Base-by-base conservation (phyloP, 2,329 filamentous ascomycete species). In the Aureobasidium uvarum region DNA sequence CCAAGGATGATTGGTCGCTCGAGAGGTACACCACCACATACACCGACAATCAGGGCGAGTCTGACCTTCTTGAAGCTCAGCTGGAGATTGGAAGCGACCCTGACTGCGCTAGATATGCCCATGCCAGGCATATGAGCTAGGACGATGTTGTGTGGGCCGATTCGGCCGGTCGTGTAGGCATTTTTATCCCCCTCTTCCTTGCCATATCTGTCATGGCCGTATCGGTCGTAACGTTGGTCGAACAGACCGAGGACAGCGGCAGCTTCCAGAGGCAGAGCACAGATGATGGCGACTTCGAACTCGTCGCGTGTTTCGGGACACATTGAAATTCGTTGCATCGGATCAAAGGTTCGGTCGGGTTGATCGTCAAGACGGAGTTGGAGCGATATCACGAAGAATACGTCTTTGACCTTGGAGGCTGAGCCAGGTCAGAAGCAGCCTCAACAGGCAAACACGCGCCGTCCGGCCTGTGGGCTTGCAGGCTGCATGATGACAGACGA, bases 1-100 rank as follows among this genome's bases (percentile, higher is more conserved):
- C 75, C 75, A 6, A 77, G 69, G 8, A 72, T 39, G 10, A 64
- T 46, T 5, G 60, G 36, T 8, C 5, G 5, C 0, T 33, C 18
- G 10, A 55, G 7, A 55, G 31, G 71, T 6, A 65, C 67, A 5
- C 58, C 72, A 14, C 71, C 68, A 52, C 68, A 70, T 13, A 72
- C 60, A n/a, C 70, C 72, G 10, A 72, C 70, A 0, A 72, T 28
- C 1, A 72, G 64, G 0, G 65, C 64, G 13, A 72, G 58, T 50
- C 67, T 54, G 36, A 73, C 68, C 1, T 48, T 48, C 4, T 18
- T 39, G 39, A 70, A 73, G 60, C 69, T 73, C 7, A 33, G 23
- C 7, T 23, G 56, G n/a, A 71, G 16, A 14, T 48, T 28, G 5
- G 66, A 41, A n/a, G 70, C 68, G 3, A 66, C 62, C 13, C 58